A percentile compares a stretch with the other conserved stretches of the same genome.
phyloP scores from a whole-genome alignment of 257 asterid species.

The Rauvolfia tetraphylla region DNA sequence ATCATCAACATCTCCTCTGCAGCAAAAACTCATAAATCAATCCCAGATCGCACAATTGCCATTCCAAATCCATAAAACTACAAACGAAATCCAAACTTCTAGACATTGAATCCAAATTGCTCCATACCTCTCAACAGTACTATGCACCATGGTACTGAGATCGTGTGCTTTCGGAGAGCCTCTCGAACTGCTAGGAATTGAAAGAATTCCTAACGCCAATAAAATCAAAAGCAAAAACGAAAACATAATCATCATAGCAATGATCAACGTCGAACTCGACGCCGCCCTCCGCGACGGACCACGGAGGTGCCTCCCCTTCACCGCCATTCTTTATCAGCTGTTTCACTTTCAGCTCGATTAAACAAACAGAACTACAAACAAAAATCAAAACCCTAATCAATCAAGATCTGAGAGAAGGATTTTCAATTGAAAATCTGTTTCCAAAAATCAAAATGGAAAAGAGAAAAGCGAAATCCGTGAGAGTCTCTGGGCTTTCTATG shows the following conservation, averaged over 20 bases:
- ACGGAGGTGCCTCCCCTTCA: conserved; percentile 61
- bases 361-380: neutral
- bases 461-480: neutral
- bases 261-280: conserved; percentile 44
- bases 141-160: conserved; percentile 66
- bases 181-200: conserved; percentile 54
- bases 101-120: conserved; percentile 7
- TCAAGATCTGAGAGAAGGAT: conserved; percentile 1
- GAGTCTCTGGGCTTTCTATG: neutral
- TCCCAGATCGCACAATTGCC: neutral
- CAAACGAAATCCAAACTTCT: neutral
- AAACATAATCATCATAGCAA: conserved; percentile 45
- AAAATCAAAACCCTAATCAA: neutral
- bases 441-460: neutral
- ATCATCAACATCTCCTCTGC: conserved; percentile 55
- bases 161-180: conserved; percentile 56
- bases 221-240: conserved; percentile 49
- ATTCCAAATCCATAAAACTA: neutral
- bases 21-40: conserved; percentile 2
- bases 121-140: conserved; percentile 41
- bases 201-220: conserved; percentile 52
- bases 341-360: neutral
- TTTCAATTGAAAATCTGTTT: neutral
- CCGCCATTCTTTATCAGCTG: conserved; percentile 43
- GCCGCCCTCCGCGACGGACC: conserved; percentile 38